Base-by-base conservation (phyloP, 768 basidiomycete genomes). In the Serendipita sp. region DNA sequence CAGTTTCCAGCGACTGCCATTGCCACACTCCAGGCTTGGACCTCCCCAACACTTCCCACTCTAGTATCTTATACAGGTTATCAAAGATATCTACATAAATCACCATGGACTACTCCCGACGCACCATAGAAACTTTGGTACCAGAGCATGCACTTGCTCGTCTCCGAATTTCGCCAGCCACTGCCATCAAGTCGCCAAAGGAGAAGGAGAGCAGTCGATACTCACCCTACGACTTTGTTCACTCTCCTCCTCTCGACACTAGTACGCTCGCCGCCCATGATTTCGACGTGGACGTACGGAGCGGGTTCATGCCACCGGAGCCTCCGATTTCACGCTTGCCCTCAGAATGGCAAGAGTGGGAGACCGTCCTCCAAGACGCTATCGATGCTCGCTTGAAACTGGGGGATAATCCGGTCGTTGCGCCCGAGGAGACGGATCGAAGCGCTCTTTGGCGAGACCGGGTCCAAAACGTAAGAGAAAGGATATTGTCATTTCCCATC, bases 241-340 rank as follows among this genome's bases (percentile, higher is more conserved):
- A n/a, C 9, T 28, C 45, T 9, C 45, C n/a, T 20, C 20, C 26
- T 48, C 53, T 58, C 24, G 81, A 82, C 65, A 80, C 79, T 14
- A 78, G 80, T 22, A 85, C 87, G 13, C 80, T 88, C 64, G 85
- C 87, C 9, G 84, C 86, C 2, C 86, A 88, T 66, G 88, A 88
- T 76, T 98, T 91, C 75, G 92, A 97, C 71, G 88, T 98, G 64
- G 91, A 94, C 71, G 84, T 86, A 9, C 77, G 83, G 16, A 90
- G 91, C 0, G 94, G 95, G 0, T 97, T 98, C 72, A 85, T 97
- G 82, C 88, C 94, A 2, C 85, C 88, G 0, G 76, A 81, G 14
- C 80, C 83, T 0, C 92, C 92, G 1, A 71, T 85, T 0, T 67
- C 73, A 4, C 79, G 85, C 22, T 77, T 95, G 1, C 83, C 85